Evolutionary conservation across 2,329 filamentous ascomycete species (phyloP).

Genomic region (Xylariaceae sp.): DNA sequence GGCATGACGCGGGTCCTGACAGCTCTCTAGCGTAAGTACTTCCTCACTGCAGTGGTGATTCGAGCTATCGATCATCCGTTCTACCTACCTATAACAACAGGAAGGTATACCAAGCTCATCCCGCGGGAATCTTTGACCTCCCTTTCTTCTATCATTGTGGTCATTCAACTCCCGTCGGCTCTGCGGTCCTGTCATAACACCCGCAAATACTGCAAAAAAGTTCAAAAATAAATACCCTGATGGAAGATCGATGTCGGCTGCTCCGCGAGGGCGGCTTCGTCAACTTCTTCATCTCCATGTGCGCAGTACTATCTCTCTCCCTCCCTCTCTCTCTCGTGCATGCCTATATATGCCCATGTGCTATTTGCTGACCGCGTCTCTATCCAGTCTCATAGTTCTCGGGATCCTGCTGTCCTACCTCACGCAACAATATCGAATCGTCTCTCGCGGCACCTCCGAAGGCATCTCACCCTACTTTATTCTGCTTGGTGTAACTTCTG

Average conservation of each 20-base stretch:
- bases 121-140: neutral
- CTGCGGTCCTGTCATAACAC: neutral
- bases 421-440: slow-evolving; percentile 90
- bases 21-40: too few relatives aligned
- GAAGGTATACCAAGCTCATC: neutral
- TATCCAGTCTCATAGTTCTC: slow-evolving; percentile 65
- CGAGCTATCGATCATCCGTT: too few relatives aligned
- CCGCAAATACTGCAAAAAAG: slow-evolving; percentile 29
- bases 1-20: neutral
- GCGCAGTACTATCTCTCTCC: slow-evolving; percentile 25
- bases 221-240: slow-evolving; percentile 26
- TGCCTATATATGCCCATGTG: neutral
- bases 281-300: slow-evolving; percentile 56
- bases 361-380: slow-evolving; percentile 22
- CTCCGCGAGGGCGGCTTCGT: slow-evolving; percentile 51
- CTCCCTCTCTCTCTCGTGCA: neutral
- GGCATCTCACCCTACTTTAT: slow-evolving; percentile 96
- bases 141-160: neutral
- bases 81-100: neutral
- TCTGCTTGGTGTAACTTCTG: slow-evolving; percentile 85
- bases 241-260: slow-evolving; percentile 45
- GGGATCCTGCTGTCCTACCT: slow-evolving; percentile 91
- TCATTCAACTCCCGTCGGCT: neutral
- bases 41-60: too few relatives aligned
- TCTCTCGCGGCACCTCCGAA: slow-evolving; percentile 77